Base-by-base conservation (phyloP, 768 basidiomycete genomes). In the Lactarius vividus region DNA sequence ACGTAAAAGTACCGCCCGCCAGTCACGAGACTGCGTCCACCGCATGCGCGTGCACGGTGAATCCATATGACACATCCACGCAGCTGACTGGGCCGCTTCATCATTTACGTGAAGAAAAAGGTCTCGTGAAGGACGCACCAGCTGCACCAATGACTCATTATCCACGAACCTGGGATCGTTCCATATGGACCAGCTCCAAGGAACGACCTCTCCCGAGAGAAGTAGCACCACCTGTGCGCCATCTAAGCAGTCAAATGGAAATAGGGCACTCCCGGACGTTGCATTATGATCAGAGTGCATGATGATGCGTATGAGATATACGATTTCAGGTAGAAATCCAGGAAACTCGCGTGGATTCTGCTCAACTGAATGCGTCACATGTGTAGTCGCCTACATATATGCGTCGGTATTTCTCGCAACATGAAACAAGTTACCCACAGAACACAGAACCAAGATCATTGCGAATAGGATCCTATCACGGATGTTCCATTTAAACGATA, bases 101-200 rank as follows among this genome's bases (percentile, higher is more conserved):
- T 59, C 44, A 61, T 11, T 10, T 33, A 52, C 37, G 29, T 44
- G 10, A 7, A 57, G 40, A 49, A 23, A 35, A 20, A 13, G 29
- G 55, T 5, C 39, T 18, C 40, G 42, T 26, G 37, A 18, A 53
- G 23, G 33, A 72, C 81, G 70, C 70, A 88, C 89, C 65, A 88
- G 70, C 56, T 73, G 72, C 5, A 79, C 74, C 55, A 88, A 77
- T 33, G 75, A 76, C 61, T 88, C 87, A 2, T 81, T 76, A 40
- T 84, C 75, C 33, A 81, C 78, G 44, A 77, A 72, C 26, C 84
- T 80, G 64, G 77, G 76, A 70, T 89, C 88, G 56, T 76, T 73
- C 87, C 88, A 91, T 8, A 81, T 74, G 13, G 72, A 75, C 89
- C 91, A 92, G 61, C 78, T 79, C 89, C 89, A 91, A 1, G 82